Evolutionary conservation across 2,329 filamentous ascomycete genomes (phyloP).

Genomic region (Fusarium papillatum): DNA sequence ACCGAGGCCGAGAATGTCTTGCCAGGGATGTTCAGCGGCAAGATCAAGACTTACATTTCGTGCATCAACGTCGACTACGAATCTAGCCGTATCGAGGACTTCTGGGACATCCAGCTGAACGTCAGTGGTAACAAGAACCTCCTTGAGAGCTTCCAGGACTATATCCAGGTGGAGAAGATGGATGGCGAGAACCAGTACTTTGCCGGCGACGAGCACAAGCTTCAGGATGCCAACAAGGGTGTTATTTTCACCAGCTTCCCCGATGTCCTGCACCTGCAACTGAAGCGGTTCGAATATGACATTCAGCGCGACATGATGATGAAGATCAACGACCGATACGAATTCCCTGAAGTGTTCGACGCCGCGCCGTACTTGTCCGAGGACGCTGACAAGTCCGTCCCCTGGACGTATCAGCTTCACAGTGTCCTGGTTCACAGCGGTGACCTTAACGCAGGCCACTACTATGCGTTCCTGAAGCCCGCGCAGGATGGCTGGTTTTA

Average conservation of each 20-base stretch:
- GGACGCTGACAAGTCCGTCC: slow-evolving; percentile 87
- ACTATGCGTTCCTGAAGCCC: slow-evolving; percentile 97
- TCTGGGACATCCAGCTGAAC: slow-evolving; percentile 99
- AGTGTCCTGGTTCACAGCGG: slow-evolving; percentile 97
- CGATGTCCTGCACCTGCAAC: slow-evolving; percentile 91
- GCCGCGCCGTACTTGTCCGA: slow-evolving; percentile 89
- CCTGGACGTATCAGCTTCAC: slow-evolving; percentile 93
- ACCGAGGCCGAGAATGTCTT: slow-evolving; percentile 92
- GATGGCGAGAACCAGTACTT: slow-evolving; percentile 99
- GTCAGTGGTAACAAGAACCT: slow-evolving; percentile 94
- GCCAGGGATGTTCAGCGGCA: slow-evolving; percentile 93
- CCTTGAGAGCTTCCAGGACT: slow-evolving; percentile 95
- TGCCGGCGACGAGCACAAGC: slow-evolving; percentile 87
- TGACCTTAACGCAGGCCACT: slow-evolving; percentile 96
- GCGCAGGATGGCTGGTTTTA: slow-evolving; percentile 95
- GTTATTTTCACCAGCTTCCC: slow-evolving; percentile 98
- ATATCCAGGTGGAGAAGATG: slow-evolving; percentile 95
- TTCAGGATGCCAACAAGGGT: slow-evolving; percentile 97
- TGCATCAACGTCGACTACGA: slow-evolving; percentile 99
- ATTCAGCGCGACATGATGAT: slow-evolving; percentile 97
- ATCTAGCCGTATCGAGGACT: slow-evolving; percentile 95
- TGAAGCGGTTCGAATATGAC: slow-evolving; percentile 99
- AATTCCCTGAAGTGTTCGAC: slow-evolving; percentile 88
- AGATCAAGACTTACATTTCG: slow-evolving; percentile 98
- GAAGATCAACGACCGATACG: slow-evolving; percentile 96